phyloP scores from a whole-genome alignment of 805 yeast species.

The Barnettozyma siamensis region DNA sequence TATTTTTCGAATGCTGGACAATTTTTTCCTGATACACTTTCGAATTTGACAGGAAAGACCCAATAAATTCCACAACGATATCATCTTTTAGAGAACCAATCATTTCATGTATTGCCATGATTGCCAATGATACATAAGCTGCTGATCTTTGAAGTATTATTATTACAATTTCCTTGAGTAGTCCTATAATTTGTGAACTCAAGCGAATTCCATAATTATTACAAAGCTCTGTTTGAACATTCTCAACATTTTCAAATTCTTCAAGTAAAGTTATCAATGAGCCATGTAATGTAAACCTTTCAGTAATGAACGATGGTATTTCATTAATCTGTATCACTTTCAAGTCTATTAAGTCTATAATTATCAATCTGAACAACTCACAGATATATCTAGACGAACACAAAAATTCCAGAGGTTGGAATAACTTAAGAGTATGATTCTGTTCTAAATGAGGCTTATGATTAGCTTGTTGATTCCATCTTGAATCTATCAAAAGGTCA shows the following conservation, averaged over 20 bases:
- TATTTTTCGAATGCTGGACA: constrained; percentile 24
- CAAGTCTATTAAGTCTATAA: constrained; percentile 26
- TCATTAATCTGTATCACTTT: background rate
- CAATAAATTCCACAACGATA: constrained; percentile 42
- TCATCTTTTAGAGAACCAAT: background rate
- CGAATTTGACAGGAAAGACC: constrained; percentile 45
- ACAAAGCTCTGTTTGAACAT: background rate
- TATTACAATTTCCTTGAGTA: constrained; percentile 29
- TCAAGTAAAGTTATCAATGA: constrained; percentile 8
- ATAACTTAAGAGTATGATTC: constrained; percentile 26
- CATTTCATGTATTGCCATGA: constrained; percentile 12
- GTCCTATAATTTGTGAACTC: constrained; percentile 22
- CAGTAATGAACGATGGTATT: background rate
- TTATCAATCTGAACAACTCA: constrained; percentile 42
- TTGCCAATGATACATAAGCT: constrained; percentile 5
- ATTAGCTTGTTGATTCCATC: constrained; percentile 16
- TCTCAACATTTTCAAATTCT: background rate
- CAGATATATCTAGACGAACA: constrained; percentile 53
- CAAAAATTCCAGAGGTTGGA: constrained; percentile 53
- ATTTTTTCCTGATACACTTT: constrained; percentile 26
- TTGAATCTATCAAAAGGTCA: constrained; percentile 34
- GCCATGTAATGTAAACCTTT: constrained; percentile 11
- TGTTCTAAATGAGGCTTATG: constrained; percentile 3
- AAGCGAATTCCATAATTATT: too few species aligned
- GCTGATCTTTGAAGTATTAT: constrained; percentile 36